Conservation (phyloP, 202 grass and related monocot genomes). For the Saccharum hybrid region DNA sequence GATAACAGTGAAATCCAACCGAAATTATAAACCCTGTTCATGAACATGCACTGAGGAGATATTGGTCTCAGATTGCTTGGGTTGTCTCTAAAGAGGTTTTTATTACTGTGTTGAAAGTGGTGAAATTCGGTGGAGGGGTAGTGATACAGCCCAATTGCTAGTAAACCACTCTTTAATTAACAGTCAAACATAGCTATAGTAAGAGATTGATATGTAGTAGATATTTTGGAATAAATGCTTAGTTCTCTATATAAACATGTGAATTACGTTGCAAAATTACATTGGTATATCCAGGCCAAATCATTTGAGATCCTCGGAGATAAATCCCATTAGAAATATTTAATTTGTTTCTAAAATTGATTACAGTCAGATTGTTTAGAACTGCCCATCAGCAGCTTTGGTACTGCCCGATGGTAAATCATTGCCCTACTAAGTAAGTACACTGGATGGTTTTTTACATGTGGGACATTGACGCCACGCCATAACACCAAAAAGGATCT, state of each 20-base stretch:
- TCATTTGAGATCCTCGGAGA: background rate
- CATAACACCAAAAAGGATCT: background rate
- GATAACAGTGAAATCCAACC: background rate
- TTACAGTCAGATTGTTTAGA: background rate
- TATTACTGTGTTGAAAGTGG: background rate
- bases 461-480: background rate
- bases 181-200: background rate
- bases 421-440: background rate
- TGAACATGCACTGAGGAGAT: background rate
- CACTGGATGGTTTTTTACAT: background rate
- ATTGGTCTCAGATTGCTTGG: background rate
- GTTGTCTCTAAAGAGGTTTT: background rate
- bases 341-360: background rate
- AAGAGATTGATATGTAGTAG: background rate
- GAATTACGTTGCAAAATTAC: background rate
- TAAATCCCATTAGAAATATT: background rate
- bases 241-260: background rate
- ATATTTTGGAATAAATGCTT: background rate
- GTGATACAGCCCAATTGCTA: background rate
- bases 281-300: background rate
- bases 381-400: background rate
- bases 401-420: background rate
- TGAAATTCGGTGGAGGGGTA: background rate
- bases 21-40: background rate
- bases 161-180: background rate